phyloP scores from a whole-genome alignment of 805 yeast species.

The Candida vaughaniae region DNA sequence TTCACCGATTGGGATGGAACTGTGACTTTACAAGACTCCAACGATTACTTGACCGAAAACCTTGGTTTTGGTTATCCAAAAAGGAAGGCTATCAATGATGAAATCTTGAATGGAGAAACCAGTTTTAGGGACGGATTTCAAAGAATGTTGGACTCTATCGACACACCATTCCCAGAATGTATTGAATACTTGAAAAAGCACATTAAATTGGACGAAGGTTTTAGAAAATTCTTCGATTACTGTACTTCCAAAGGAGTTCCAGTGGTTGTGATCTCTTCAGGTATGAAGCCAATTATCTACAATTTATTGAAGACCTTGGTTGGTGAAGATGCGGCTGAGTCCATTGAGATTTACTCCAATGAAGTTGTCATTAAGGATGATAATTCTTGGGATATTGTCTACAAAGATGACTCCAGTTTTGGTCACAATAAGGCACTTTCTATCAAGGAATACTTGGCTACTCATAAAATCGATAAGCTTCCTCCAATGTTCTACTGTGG shows the following conservation, averaged over 20 bases:
- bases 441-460: slow-evolving; percentile 50
- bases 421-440: slow-evolving; percentile 95
- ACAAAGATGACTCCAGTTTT: slow-evolving; percentile 79
- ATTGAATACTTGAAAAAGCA: slow-evolving; percentile 63
- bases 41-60: slow-evolving; percentile 86
- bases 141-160: slow-evolving; percentile 78
- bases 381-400: slow-evolving; percentile 78
- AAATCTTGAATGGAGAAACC: slow-evolving; percentile 65
- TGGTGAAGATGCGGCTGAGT: slow-evolving; percentile 69
- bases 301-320: slow-evolving; percentile 73
- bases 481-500: slow-evolving; percentile 91
- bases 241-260: slow-evolving; percentile 72
- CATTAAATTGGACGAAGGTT: slow-evolving; percentile 86
- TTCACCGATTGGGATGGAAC: slow-evolving; percentile 99
- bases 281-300: slow-evolving; percentile 89
- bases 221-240: slow-evolving; percentile 78
- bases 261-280: slow-evolving; percentile 83
- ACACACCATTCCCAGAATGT: slow-evolving; percentile 78
- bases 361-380: slow-evolving; percentile 53
- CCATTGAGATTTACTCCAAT: slow-evolving; percentile 81
- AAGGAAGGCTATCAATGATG: slow-evolving; percentile 67
- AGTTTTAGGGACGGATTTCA: slow-evolving; percentile 81
- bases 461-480: slow-evolving; percentile 28
- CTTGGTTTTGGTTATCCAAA: slow-evolving; percentile 78
- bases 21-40: slow-evolving; percentile 91